Conservation (phyloP, 2,329 filamentous ascomycete genomes). For the Septoria petroselini region DNA sequence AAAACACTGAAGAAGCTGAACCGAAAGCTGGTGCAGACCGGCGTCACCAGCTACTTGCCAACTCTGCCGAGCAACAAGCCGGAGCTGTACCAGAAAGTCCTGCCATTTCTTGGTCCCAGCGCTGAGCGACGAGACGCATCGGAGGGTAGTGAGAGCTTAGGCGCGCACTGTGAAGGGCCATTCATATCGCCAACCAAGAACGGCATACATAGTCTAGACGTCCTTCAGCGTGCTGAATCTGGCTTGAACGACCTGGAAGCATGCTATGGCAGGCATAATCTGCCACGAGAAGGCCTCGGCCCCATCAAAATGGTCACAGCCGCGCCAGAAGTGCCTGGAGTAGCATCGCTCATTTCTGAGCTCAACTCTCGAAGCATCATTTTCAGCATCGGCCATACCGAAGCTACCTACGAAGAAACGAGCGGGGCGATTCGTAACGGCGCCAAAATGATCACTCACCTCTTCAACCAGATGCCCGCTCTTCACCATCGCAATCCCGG, state of each 20-base stretch:
- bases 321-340: slow-evolving; percentile 71
- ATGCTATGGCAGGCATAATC: slow-evolving; percentile 71
- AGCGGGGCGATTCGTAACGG: slow-evolving; percentile 48
- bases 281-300: slow-evolving; percentile 45
- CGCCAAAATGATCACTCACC: slow-evolving; percentile 54
- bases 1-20: slow-evolving; percentile 72
- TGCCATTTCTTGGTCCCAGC: slow-evolving; percentile 75
- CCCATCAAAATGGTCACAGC: slow-evolving; percentile 77
- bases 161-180: slow-evolving; percentile 86
- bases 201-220: slow-evolving; percentile 74
- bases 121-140: slow-evolving; percentile 57
- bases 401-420: slow-evolving; percentile 50
- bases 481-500: slow-evolving; percentile 75
- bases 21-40: slow-evolving; percentile 67
- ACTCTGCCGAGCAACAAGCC: slow-evolving; percentile 77
- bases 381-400: slow-evolving; percentile 61
- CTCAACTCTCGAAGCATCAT: slow-evolving; percentile 65
- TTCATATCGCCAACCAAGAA: slow-evolving; percentile 82
- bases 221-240: slow-evolving; percentile 61
- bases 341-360: slow-evolving; percentile 62
- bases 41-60: slow-evolving; percentile 83
- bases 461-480: slow-evolving; percentile 55
- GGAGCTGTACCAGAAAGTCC: slow-evolving; percentile 77
- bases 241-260: slow-evolving; percentile 63
- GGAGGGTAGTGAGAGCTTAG: slow-evolving; percentile 80